Evolutionary conservation across 78 protist species (phyloP).

Genomic region (Cavenderia fasciculata): DNA sequence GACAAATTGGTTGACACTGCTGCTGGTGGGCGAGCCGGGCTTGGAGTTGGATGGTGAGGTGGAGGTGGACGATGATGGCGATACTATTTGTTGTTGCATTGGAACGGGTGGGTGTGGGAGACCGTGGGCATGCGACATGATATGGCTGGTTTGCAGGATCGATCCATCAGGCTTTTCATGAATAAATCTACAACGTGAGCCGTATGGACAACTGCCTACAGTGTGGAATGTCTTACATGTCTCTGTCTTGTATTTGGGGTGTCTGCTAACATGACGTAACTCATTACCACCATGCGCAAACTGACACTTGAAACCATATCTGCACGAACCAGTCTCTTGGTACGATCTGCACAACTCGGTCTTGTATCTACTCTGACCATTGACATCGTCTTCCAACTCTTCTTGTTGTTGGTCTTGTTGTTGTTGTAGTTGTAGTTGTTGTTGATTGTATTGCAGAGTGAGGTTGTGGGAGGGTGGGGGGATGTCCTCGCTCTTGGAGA

Average conservation of each 20-base stretch:
- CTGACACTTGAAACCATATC: slow-evolving; percentile 90
- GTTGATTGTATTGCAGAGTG: no score
- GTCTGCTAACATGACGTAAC: slow-evolving; percentile 81
- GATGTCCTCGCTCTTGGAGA: slow-evolving; percentile 1
- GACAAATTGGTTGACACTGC: background rate
- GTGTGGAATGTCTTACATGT: slow-evolving; percentile 86
- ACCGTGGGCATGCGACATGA: background rate
- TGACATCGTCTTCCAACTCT: slow-evolving; percentile 71
- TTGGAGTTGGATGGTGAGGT: no score
- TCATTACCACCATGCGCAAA: slow-evolving; percentile 92
- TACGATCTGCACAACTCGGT: slow-evolving; percentile 92
- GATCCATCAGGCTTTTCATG: slow-evolving; percentile 38
- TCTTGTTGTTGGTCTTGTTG: slow-evolving; percentile 21
- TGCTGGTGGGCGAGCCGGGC: no score
- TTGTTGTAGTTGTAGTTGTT: background rate
- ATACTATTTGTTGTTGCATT: background rate
- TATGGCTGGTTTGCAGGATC: background rate
- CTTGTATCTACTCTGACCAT: slow-evolving; percentile 84
- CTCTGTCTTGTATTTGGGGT: slow-evolving; percentile 90
- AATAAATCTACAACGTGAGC: slow-evolving; percentile 85
- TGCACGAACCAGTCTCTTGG: slow-evolving; percentile 86
- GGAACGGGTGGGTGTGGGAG: background rate
- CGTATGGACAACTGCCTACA: slow-evolving; percentile 85
- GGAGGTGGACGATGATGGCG: background rate
- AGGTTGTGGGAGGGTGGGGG: slow-evolving; percentile 2